phyloP scores from a whole-genome alignment of 345 rosid species.

The Citropsis articulata region DNA sequence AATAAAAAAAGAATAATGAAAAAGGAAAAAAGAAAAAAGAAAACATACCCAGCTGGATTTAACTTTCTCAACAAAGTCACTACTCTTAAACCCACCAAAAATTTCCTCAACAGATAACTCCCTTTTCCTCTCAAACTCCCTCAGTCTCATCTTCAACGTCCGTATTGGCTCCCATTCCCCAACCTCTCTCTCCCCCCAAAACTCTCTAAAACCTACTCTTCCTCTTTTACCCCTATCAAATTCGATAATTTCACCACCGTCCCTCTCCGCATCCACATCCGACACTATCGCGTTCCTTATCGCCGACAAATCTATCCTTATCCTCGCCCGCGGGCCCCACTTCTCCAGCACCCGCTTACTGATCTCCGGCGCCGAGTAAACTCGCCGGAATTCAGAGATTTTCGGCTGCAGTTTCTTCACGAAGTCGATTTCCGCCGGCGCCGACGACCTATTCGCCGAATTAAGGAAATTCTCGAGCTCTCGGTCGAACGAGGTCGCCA shows the following conservation, averaged over 20 bases:
- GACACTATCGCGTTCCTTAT: slow-evolving; percentile 75
- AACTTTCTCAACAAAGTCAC: slow-evolving; percentile 77
- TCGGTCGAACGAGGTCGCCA: slow-evolving; percentile 78
- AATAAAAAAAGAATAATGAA: background rate
- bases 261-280: slow-evolving; percentile 45
- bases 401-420: slow-evolving; percentile 90
- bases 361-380: slow-evolving; percentile 88
- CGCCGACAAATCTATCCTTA: slow-evolving; percentile 77
- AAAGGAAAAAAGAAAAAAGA: no score
- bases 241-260: slow-evolving; percentile 36
- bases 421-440: slow-evolving; percentile 66
- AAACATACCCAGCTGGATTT: slow-evolving; percentile 80
- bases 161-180: slow-evolving; percentile 83
- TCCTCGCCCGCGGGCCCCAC: slow-evolving; percentile 71
- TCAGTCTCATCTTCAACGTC: slow-evolving; percentile 60
- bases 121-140: slow-evolving; percentile 81
- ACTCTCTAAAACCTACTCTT: slow-evolving; percentile 50
- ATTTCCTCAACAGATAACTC: slow-evolving; percentile 45
- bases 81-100: slow-evolving; percentile 65
- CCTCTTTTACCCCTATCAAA: slow-evolving; percentile 46
- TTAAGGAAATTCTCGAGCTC: slow-evolving; percentile 84
- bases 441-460: slow-evolving; percentile 37
- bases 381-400: slow-evolving; percentile 81
- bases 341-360: slow-evolving; percentile 82
- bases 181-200: slow-evolving; percentile 42